Percentiles rank a stretch among this genome's conserved stretches.
These are phyloP conservation scores for Spergularia azorica DNA, from an alignment of 179 eudicot genomes.

Conservation along the genomic window DNA sequence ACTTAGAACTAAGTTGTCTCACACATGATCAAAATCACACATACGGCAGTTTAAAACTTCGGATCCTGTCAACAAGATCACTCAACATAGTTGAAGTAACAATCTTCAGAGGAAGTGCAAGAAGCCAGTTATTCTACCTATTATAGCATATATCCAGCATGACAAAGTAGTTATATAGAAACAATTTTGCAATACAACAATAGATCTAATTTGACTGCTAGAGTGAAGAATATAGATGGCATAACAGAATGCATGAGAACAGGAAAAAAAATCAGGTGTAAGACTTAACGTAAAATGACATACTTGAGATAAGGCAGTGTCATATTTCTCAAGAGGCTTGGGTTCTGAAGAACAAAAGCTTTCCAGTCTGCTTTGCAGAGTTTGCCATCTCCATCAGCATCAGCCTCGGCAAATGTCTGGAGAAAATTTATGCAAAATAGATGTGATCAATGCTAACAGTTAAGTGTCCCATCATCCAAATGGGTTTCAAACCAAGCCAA, in stretches of 20 bases:
- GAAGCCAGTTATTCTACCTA: neutral
- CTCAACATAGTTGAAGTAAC: too few relatives aligned
- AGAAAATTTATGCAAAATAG: neutral
- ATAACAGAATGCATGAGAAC: neutral
- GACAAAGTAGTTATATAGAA: too few relatives aligned
- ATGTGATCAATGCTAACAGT: neutral
- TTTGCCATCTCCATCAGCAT: conserved; percentile 75
- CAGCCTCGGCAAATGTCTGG: conserved; percentile 89
- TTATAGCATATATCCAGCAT: neutral
- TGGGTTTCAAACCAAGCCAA: too few relatives aligned
- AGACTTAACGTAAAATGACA: conserved; percentile 9
- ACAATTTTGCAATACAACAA: too few relatives aligned
- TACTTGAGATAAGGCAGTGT: conserved; percentile 90
- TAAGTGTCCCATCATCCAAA: too few relatives aligned
- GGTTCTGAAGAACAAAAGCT: conserved; percentile 58
- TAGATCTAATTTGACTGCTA: too few relatives aligned
- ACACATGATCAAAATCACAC: too few relatives aligned
- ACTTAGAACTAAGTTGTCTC: too few relatives aligned
- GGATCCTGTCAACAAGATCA: too few relatives aligned
- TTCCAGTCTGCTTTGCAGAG: conserved; percentile 78
- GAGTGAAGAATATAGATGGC: too few relatives aligned
- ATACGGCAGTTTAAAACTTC: too few relatives aligned
- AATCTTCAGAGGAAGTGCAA: neutral
- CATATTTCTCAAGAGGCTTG: conserved; percentile 77
- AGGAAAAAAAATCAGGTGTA: neutral